These are phyloP conservation scores for Hanseniaspora gamundiae DNA, from an alignment of 1,139 yeast genomes.

Conservation along the genomic window DNA sequence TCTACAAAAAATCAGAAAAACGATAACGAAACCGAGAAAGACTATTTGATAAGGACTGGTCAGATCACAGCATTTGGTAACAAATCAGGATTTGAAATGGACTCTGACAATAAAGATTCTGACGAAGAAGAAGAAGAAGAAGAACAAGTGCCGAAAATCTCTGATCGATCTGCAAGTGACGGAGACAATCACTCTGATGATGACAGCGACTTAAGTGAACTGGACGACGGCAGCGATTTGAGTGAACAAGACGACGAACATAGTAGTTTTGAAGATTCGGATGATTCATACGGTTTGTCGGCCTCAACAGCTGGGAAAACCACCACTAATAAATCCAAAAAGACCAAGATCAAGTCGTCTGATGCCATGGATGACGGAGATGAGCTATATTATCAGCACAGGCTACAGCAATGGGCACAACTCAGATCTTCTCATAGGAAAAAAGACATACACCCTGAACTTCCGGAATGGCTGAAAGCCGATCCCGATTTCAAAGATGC, in stretches of 20 bases:
- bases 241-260: constrained; percentile 9
- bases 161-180: constrained; percentile 3
- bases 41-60: constrained; percentile 77
- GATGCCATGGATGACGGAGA: constrained; percentile 65
- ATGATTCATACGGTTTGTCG: constrained; percentile 7
- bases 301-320: no score
- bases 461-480: constrained; percentile 47
- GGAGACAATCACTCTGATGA: constrained; percentile 7
- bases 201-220: no score
- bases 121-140: constrained; percentile 9
- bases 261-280: constrained; percentile 11
- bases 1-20: constrained; percentile 25
- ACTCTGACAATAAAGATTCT: constrained; percentile 16
- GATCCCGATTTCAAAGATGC: constrained; percentile 77
- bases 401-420: constrained; percentile 49
- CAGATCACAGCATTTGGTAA: constrained; percentile 90
- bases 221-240: no score
- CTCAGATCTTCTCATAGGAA: constrained; percentile 27
- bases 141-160: constrained; percentile 12
- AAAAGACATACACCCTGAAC: constrained; percentile 17
- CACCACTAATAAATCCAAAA: not conserved
- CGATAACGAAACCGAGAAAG: constrained; percentile 67
- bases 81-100: constrained; percentile 38
- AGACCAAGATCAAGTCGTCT: constrained; percentile 10
- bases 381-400: constrained; percentile 43